phyloP scores from a whole-genome alignment of 2,329 filamentous ascomycete species.

The Fusarium anguioides region DNA sequence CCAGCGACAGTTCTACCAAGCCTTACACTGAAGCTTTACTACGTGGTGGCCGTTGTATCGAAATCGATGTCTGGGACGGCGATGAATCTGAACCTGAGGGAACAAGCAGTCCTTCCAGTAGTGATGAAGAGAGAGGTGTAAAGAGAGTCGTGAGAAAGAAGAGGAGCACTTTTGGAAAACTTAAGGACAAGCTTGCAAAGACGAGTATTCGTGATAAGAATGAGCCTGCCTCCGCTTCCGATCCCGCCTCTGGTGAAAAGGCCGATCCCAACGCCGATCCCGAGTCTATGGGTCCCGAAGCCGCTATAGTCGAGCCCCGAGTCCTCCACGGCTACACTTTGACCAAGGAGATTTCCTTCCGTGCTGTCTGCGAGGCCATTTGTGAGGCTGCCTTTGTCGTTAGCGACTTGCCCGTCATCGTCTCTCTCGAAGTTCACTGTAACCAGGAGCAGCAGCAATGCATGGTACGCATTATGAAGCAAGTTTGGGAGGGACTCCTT shows the following conservation, averaged over 20 bases:
- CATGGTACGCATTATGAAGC: conserved; percentile 93
- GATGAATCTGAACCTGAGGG: conserved; percentile 73
- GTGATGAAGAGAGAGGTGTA: conserved; percentile 57
- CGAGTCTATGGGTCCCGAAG: conserved; percentile 35
- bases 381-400: conserved; percentile 80
- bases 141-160: conserved; percentile 63
- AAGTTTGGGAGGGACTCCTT: conserved; percentile 81
- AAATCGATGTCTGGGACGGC: conserved; percentile 96
- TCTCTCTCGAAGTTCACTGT: conserved; percentile 94
- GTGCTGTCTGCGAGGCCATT: conserved; percentile 85
- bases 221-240: conserved; percentile 3
- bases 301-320: conserved; percentile 70
- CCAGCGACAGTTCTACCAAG: conserved; percentile 85
- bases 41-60: conserved; percentile 88
- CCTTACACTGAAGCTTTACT: conserved; percentile 87
- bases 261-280: conserved; percentile 11
- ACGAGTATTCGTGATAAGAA: conserved; percentile 57
- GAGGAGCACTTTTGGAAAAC: conserved; percentile 67
- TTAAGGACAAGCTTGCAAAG: conserved; percentile 69
- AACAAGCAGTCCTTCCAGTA: conserved; percentile 55
- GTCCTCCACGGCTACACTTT: conserved; percentile 91
- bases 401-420: conserved; percentile 86
- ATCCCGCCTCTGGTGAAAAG: conserved; percentile 4
- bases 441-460: conserved; percentile 81
- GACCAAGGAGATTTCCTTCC: conserved; percentile 88